Evolutionary conservation across 2,329 filamentous ascomycete genomes (phyloP).

Genomic region (Grosmannia penicillata): DNA sequence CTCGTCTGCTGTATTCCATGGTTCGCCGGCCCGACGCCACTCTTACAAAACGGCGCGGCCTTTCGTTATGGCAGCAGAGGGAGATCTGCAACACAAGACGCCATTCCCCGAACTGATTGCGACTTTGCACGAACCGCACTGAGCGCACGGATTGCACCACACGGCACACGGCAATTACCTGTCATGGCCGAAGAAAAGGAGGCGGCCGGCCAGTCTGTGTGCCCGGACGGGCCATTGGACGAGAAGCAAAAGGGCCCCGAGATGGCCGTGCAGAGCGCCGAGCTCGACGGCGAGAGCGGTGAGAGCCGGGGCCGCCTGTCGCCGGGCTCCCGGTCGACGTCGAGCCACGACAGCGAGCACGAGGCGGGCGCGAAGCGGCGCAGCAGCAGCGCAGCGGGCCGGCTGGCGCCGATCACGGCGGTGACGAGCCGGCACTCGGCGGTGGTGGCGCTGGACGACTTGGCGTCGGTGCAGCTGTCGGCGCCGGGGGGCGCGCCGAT

Average conservation of each 20-base stretch:
- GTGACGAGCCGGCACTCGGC: background rate
- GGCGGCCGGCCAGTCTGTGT: background rate
- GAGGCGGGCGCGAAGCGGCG: background rate
- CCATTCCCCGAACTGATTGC: no score
- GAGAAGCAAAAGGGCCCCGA: background rate
- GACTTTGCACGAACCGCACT: no score
- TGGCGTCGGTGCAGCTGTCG: slow-evolving; percentile 11
- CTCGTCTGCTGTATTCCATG: no score
- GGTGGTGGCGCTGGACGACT: background rate
- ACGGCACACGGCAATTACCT: no score
- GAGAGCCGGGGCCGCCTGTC: background rate
- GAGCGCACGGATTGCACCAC: no score
- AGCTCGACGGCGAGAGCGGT: background rate
- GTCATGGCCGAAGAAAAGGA: background rate
- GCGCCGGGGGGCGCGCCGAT: slow-evolving; percentile 14
- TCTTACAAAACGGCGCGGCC: no score
- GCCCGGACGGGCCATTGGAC: background rate
- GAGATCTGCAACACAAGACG: no score
- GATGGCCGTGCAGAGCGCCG: background rate
- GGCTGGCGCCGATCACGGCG: background rate
- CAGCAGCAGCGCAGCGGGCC: background rate
- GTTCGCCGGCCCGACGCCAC: no score
- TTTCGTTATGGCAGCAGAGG: no score
- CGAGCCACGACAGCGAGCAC: background rate
- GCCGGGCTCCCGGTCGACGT: background rate